Evolutionary conservation across 2,329 filamentous ascomycete genomes (phyloP), one percentile per base, ranked within the genome.

Genomic region (Colletotrichum sidae): DNA sequence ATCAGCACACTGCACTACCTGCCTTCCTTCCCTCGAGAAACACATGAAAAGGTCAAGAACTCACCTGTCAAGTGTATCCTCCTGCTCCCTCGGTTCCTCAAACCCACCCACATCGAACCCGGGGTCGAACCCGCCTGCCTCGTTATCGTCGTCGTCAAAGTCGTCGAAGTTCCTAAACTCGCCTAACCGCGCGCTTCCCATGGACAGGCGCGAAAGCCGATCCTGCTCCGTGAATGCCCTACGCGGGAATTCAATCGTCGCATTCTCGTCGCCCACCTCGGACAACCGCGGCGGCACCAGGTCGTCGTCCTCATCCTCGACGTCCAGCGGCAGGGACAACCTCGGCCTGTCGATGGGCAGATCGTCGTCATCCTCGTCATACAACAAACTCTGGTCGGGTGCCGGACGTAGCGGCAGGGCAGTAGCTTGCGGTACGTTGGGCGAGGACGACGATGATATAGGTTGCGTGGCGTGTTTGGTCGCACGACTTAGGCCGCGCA

Each of bases 241-340:
- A 35, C 88, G 80, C 8, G 87, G 84, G 53, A 89, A 71, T 75
- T 90, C 88, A 35, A 90, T 81, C 2, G 88, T 84, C 49, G 85
- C 84, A 10, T 67, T 67, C 46, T 88, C 85, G 34, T 88, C 85
- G 33, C 89, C 86, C 33, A 90, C 71, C 9, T 81, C 79, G 38
- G 84, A 83, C 54, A 85, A 82, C 55, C 79, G 81, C 38, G 87
- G 88, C 8, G 85, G 85, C 44, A 80, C 79, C 60, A 88, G 70
- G 46, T 85, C 83, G 17, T 86, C 84, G 54, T 82, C 80, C 45
- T 81, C 80, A 6, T 65, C 62, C 9, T 65, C 62, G 25, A 81
- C 77, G 37, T 82, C 82, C 33, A 87, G 74, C 6, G 86, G 83
- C 34, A 90, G 73, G 7, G 86, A 88, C 62, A 89, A 76, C 25